Evolutionary conservation across 805 yeast genomes (phyloP).

Genomic region (Yamadazyma philogaea): DNA sequence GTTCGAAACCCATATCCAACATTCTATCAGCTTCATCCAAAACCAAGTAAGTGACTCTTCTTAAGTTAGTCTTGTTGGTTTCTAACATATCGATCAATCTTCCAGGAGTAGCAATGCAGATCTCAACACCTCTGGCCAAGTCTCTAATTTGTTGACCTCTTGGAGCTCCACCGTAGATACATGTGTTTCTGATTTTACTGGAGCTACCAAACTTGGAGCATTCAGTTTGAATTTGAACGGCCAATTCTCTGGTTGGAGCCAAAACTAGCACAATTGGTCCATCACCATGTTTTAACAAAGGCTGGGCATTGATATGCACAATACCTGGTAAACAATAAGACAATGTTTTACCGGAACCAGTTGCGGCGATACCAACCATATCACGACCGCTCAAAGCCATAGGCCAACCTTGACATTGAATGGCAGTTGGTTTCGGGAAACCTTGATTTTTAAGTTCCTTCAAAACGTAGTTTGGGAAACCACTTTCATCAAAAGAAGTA

Average conservation of each 20-base stretch:
- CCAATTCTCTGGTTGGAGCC: conserved; percentile 98
- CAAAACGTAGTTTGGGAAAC: conserved; percentile 93
- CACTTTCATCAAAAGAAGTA: conserved; percentile 91
- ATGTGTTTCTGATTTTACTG: conserved; percentile 92
- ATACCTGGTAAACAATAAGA: conserved; percentile 96
- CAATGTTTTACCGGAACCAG: conserved; percentile 98
- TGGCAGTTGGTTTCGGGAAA: conserved; percentile 90
- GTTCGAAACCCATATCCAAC: conserved; percentile 99
- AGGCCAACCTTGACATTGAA: conserved; percentile 99
- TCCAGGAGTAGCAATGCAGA: conserved; percentile 97
- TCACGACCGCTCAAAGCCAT: conserved; percentile 99
- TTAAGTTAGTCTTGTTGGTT: conserved; percentile 87
- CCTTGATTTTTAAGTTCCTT: conserved; percentile 88
- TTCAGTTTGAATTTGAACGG: conserved; percentile 95
- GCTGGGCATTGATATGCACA: conserved; percentile 98
- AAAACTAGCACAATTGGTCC: conserved; percentile 95
- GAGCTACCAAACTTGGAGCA: conserved; percentile 91
- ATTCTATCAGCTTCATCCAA: conserved; percentile 99
- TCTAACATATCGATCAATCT: conserved; percentile 97
- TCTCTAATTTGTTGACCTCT: conserved; percentile 97
- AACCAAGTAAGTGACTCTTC: conserved; percentile 94
- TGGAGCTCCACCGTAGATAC: conserved; percentile 99
- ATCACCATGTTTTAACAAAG: conserved; percentile 87
- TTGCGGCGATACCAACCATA: conserved; percentile 97
- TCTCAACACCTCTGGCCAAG: conserved; percentile 91